Conservation (phyloP, 2,329 filamentous ascomycete genomes). For the Cercospora citrullina region DNA sequence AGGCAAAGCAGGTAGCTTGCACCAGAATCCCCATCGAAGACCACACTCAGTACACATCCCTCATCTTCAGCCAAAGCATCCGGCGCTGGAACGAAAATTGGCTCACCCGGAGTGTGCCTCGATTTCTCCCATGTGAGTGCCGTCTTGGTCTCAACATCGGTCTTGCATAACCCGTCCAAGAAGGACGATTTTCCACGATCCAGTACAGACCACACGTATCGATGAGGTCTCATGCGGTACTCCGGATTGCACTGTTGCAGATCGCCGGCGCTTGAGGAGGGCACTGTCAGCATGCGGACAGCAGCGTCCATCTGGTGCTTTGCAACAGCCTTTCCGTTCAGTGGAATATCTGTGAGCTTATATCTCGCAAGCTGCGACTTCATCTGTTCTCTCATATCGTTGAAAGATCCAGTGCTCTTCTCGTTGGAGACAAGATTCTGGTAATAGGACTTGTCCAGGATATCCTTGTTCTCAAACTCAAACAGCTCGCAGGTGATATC, state of each 20-base stretch:
- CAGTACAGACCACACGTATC: slow-evolving; percentile 57
- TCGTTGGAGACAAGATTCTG: slow-evolving; percentile 63
- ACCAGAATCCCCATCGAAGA: slow-evolving; percentile 60
- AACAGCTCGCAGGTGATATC: slow-evolving; percentile 67
- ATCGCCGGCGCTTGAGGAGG: slow-evolving; percentile 59
- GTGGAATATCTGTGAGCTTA: slow-evolving; percentile 10
- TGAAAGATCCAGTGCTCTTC: slow-evolving; percentile 35
- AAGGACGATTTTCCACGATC: slow-evolving; percentile 61
- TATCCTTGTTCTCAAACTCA: slow-evolving; percentile 63
- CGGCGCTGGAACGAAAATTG: slow-evolving; percentile 64
- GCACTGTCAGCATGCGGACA: slow-evolving; percentile 35
- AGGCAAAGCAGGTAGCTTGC: slow-evolving; percentile 67
- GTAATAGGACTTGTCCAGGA: slow-evolving; percentile 69
- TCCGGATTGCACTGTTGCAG: slow-evolving; percentile 65
- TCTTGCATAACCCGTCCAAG: slow-evolving; percentile 65
- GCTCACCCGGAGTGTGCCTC: slow-evolving; percentile 65
- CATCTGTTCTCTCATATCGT: background rate
- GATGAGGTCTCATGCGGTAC: slow-evolving; percentile 54
- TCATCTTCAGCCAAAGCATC: slow-evolving; percentile 59
- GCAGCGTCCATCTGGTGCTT: background rate
- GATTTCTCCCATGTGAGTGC: slow-evolving; percentile 57
- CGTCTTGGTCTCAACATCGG: slow-evolving; percentile 58
- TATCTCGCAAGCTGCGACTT: slow-evolving; percentile 19
- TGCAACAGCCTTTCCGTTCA: background rate
- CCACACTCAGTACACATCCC: slow-evolving; percentile 61